Percentiles rank a stretch among this genome's conserved stretches.
Evolutionary conservation across 345 rosid species (phyloP).

Genomic region (Physaria fendleri): DNA sequence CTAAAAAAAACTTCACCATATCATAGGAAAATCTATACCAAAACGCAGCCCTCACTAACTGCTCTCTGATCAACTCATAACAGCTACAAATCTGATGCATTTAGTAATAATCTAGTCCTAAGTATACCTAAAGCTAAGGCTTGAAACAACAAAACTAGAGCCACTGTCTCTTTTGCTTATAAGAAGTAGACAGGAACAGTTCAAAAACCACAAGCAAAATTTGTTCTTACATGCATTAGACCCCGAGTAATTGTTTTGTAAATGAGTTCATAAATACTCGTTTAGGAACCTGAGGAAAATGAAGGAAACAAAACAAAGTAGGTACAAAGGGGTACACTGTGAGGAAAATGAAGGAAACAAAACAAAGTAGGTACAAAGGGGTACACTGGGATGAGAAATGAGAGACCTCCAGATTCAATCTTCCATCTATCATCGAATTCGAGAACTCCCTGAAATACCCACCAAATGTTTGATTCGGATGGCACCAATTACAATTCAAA

Average conservation of each 20-base stretch:
- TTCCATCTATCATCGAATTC: slow-evolving; percentile 67
- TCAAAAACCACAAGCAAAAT: neutral
- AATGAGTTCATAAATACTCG: slow-evolving; percentile 83
- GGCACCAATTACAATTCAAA: no score
- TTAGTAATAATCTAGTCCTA: neutral
- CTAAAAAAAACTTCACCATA: no score
- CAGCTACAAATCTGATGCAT: neutral
- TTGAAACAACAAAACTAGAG: neutral
- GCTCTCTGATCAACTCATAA: neutral
- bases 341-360: no score
- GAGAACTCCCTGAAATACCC: slow-evolving; percentile 78
- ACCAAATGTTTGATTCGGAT: no score
- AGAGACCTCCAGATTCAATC: slow-evolving; percentile 79
- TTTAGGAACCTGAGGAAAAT: no score
- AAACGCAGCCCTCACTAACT: neutral
- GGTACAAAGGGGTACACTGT: no score
- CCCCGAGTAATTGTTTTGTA: slow-evolving; percentile 82
- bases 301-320: no score
- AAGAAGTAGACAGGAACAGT: neutral
- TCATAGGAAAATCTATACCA: no score
- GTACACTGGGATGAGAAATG: slow-evolving; percentile 77
- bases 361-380: no score
- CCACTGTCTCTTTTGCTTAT: no score
- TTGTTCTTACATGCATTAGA: slow-evolving; percentile 70
- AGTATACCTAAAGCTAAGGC: neutral